phyloP scores from a whole-genome alignment of 345 rosid genomes.

The Luvunga scandens region DNA sequence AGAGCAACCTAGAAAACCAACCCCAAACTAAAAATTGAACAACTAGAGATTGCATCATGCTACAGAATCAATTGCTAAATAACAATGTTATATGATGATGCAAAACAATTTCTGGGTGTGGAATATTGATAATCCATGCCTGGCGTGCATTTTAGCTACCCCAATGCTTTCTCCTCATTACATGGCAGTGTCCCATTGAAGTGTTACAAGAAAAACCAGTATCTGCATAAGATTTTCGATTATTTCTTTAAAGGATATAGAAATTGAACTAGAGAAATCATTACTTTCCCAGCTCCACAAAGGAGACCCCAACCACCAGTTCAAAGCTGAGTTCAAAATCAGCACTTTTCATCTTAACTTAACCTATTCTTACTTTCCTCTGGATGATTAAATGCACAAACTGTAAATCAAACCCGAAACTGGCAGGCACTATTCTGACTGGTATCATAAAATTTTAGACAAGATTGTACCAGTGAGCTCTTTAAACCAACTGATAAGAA shows the following conservation, averaged over 20 bases:
- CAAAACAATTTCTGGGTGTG: background rate
- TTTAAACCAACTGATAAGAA: background rate
- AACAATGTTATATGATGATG: background rate
- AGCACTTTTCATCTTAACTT: too few species aligned
- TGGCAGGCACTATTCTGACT: background rate
- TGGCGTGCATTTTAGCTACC: background rate
- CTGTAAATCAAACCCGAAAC: background rate
- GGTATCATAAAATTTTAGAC: background rate
- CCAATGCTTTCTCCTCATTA: background rate
- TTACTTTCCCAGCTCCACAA: too few species aligned
- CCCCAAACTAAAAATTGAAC: background rate
- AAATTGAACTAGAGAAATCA: too few species aligned
- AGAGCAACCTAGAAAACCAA: slow-evolving; percentile 29
- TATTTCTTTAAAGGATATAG: too few species aligned
- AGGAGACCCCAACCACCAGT: too few species aligned
- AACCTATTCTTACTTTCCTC: background rate
- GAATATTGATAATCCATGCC: background rate
- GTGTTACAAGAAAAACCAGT: background rate
- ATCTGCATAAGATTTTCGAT: too few species aligned
- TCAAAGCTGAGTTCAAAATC: too few species aligned
- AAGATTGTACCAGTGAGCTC: background rate
- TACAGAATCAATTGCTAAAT: background rate
- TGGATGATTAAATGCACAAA: background rate
- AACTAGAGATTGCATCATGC: background rate
- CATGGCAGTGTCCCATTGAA: background rate